Percentiles rank a stretch among this genome's conserved stretches.
Evolutionary conservation across 2,329 filamentous ascomycete species (phyloP).

Genomic region (Alternaria arborescens): DNA sequence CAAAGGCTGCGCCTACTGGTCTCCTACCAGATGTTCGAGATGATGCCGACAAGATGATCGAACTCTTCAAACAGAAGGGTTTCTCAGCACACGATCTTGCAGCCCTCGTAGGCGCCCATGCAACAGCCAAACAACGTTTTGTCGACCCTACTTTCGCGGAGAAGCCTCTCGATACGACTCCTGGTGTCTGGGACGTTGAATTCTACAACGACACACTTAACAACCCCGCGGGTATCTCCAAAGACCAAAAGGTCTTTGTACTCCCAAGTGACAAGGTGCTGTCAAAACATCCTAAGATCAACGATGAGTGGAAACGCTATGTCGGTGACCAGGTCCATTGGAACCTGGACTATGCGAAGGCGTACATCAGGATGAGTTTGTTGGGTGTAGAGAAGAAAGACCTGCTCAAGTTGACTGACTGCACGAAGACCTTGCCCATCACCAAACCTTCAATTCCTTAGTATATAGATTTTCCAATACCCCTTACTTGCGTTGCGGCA

Average conservation of each 20-base stretch:
- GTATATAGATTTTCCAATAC: background rate
- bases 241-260: conserved; percentile 37
- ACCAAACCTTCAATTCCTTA: conserved; percentile 20
- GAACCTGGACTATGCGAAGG: conserved; percentile 45
- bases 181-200: conserved; percentile 60
- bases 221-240: conserved; percentile 26
- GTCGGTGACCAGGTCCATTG: conserved; percentile 41
- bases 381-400: conserved; percentile 36
- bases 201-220: conserved; percentile 57
- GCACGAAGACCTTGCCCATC: conserved; percentile 41
- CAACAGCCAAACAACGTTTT: conserved; percentile 58
- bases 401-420: conserved; percentile 35
- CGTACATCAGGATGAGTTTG: conserved; percentile 44
- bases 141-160: conserved; percentile 52
- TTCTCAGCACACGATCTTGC: conserved; percentile 61
- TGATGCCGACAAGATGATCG: conserved; percentile 55
- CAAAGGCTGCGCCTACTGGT: conserved; percentile 52
- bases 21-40: conserved; percentile 57
- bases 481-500: background rate
- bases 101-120: conserved; percentile 65
- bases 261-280: conserved; percentile 40
- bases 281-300: conserved; percentile 37
- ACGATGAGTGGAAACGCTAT: conserved; percentile 36
- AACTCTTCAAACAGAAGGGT: conserved; percentile 61
- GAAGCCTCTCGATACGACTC: conserved; percentile 59